Base-by-base conservation (phyloP, 257 asterid species). In the Solanum gracilifrons region DNA sequence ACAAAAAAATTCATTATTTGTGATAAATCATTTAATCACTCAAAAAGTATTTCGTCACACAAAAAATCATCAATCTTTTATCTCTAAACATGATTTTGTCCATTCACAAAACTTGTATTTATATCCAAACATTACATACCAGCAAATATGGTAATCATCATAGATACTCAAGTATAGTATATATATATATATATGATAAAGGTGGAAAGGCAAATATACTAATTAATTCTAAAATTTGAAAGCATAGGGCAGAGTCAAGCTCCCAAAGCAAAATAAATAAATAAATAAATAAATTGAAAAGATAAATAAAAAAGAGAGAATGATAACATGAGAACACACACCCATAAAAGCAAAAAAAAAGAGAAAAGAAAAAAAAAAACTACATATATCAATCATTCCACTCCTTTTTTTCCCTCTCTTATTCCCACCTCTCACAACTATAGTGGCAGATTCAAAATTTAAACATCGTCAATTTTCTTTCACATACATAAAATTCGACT, bases 391-490 rank as follows among this genome's bases (percentile, higher is more conserved):
- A 72, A 27, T 48, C 68, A 27, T 80, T 80, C 68, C 68, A 46
- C 41, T 60, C 46, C 36, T 82, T 75, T 31, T 77, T 55, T 79
- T 8, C 88, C 82, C 82, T 86, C 80, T 16, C 43, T 31, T 87
- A 39, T 31, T 35, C 31, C 41, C 83, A 15, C 75, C 4, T 85
- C 68, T 36, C 33, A 21, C 31, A 13, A 27, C 2, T 31, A 35
- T 0, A 83, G 91, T 85, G 41, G 39, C 83, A 2, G 85, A 55
- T 69, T 86, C 87, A 77, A 46, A 87, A 80, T 86, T 88, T 43
- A 74, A 82, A 74, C 0, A 20, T 33, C 5, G 0, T 0, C 7
- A 6, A 15, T 71, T 71, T 71, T 31, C 18, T 31, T 16, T 1
- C 10, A 58, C 2, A 20, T 4, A 71, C 25, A 31, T 15, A 13